These are phyloP conservation scores for Paecilomyces variotii DNA, from an alignment of 2,329 filamentous ascomycete species.

Conservation along the genomic window DNA sequence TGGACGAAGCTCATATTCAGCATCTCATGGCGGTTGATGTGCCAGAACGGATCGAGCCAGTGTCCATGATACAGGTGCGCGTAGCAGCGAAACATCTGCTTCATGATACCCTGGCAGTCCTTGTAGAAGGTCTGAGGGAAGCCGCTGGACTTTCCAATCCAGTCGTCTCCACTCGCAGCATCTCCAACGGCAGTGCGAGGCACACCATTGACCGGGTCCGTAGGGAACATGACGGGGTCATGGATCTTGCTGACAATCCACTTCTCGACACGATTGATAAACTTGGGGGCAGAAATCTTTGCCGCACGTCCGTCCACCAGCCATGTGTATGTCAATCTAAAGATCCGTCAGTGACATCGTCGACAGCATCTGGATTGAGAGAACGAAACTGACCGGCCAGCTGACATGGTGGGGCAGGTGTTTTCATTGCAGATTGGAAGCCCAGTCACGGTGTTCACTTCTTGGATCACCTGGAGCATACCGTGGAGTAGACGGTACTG, in stretches of 20 bases:
- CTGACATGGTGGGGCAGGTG: conserved; percentile 86
- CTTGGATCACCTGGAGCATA: conserved; percentile 81
- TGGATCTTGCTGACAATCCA: conserved; percentile 97
- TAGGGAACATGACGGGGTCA: conserved; percentile 83
- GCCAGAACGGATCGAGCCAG: conserved; percentile 76
- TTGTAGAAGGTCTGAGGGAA: conserved; percentile 86
- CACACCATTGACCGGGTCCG: conserved; percentile 61
- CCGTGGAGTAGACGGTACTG: conserved; percentile 84
- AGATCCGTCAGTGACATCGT: not conserved
- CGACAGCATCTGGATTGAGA: not conserved
- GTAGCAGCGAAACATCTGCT: conserved; percentile 98
- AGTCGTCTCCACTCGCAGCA: conserved; percentile 50
- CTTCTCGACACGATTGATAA: conserved; percentile 91
- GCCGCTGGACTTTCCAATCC: conserved; percentile 85
- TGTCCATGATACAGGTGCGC: conserved; percentile 97
- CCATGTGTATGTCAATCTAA: conserved; percentile 91
- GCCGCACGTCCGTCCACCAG: conserved; percentile 82
- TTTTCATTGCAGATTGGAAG: conserved; percentile 73
- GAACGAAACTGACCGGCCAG: conserved; percentile 64
- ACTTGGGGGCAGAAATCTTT: conserved; percentile 85
- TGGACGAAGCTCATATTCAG: conserved; percentile 84
- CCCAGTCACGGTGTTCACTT: conserved; percentile 68
- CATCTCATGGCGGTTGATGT: conserved; percentile 62
- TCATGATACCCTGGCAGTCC: conserved; percentile 88
- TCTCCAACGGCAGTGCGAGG: conserved; percentile 26